These are phyloP conservation scores for Trypanosoma caninum DNA, from an alignment of 208 protist genomes.

Conservation along the genomic window DNA sequence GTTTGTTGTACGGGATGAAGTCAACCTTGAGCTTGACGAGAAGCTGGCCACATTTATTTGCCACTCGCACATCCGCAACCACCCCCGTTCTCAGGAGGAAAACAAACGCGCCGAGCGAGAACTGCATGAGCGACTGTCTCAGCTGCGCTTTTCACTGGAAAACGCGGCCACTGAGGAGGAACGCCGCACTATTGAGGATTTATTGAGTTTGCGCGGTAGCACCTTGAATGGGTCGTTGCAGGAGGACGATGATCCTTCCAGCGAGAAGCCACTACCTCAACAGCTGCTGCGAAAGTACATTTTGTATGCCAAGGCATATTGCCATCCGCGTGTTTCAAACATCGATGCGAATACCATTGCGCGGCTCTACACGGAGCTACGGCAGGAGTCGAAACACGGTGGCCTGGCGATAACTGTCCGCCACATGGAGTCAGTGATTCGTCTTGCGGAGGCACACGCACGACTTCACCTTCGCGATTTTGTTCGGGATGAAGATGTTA, in stretches of 20 bases:
- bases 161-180: conserved; percentile 65
- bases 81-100: conserved; percentile 81
- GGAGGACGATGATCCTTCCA: conserved; percentile 85
- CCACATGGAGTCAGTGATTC: conserved; percentile 98
- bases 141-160: conserved; percentile 64
- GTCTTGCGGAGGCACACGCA: conserved; percentile 98
- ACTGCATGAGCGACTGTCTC: conserved; percentile 51
- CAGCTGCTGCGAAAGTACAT: conserved; percentile 98
- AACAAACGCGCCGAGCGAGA: conserved; percentile 39
- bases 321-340: conserved; percentile 90
- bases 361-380: conserved; percentile 96
- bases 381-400: conserved; percentile 92
- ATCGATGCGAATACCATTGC: conserved; percentile 94
- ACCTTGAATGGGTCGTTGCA: conserved; percentile 14
- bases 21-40: conserved; percentile 95
- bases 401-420: conserved; percentile 97
- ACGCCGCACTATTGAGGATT: conserved; percentile 45
- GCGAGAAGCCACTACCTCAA: conserved; percentile 90
- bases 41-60: conserved; percentile 96
- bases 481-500: conserved; percentile 97
- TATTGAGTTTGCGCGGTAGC: conserved; percentile 44
- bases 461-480: conserved; percentile 96
- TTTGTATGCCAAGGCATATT: conserved; percentile 93
- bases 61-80: conserved; percentile 91
- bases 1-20: conserved; percentile 95